These are phyloP conservation scores for Dryas integrifolia DNA, from an alignment of 331 rosid species.

Conservation along the genomic window DNA sequence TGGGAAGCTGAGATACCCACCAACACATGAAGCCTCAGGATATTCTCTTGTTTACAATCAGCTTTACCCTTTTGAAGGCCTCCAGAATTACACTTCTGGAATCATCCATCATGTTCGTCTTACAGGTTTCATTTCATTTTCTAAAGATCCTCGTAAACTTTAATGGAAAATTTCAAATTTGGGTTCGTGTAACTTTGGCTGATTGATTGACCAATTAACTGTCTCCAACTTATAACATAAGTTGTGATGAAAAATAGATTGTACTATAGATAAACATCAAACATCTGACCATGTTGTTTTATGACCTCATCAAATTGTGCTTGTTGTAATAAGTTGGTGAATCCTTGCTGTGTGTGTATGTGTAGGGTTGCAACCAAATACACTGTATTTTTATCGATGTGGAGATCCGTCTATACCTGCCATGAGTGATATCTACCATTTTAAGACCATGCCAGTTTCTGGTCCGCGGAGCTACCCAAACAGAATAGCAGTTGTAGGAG, in stretches of 20 bases:
- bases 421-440: slow-evolving; percentile 54
- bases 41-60: slow-evolving; percentile 64
- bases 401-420: slow-evolving; percentile 66
- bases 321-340: not conserved
- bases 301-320: not conserved
- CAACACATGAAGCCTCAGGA: slow-evolving; percentile 53
- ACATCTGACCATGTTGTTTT: not conserved
- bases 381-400: slow-evolving; percentile 62
- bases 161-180: not conserved
- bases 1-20: slow-evolving; percentile 42
- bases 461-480: slow-evolving; percentile 56
- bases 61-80: slow-evolving; percentile 77
- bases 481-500: slow-evolving; percentile 68
- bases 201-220: not conserved
- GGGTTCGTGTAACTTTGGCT: not conserved
- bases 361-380: slow-evolving; percentile 65
- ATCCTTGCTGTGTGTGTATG: not conserved
- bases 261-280: not conserved
- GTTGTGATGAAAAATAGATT: not conserved
- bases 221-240: too few relatives aligned
- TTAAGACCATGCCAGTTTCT: slow-evolving; percentile 69
- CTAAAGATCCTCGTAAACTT: not conserved
- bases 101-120: slow-evolving; percentile 85
- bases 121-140: slow-evolving; percentile 39
- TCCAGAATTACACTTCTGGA: slow-evolving; percentile 84